Evolutionary conservation across 305 asterid species (phyloP), one percentile per base, ranked within the genome.

Genomic region (Rubia peregrina): DNA sequence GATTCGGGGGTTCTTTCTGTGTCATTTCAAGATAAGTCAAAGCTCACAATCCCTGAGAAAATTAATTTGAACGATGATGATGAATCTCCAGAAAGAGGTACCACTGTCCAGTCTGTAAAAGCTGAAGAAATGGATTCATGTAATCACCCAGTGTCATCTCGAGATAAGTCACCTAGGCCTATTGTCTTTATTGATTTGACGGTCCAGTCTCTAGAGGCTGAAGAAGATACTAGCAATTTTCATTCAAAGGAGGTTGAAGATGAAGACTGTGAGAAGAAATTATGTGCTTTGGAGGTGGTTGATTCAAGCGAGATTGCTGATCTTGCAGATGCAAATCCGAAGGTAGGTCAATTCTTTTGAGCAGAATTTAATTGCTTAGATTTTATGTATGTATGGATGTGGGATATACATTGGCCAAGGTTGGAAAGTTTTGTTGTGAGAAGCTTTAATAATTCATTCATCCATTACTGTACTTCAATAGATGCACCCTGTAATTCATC

Each of bases 11-110:
- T 4, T 63, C 49, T 17, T 0, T 40, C 13, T 63, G 30, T 63
- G 43, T 30, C 33, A 30, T 30, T 30, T 30, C 33, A 3, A 30
- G 33, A 30, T 30, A 70, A 71, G 69, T 56, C 64, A 46, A 70
- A 72, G 38, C 43, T 19, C 33, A 48, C 76, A 51, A 59, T 69
- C 41, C 67, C 78, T 26, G 48, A 38, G 38, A 77, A 61, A 53
- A 80, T 90, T 73, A 86, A 84, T 81, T 74, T 86, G 53, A 92
- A 84, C 40, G 97, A 90, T 56, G 84, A 77, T 61, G 77, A 77
- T 72, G 81, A 67, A 67, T 56, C 75, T 66, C 78, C 61, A 40
- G 71, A 67, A 43, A 60, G 13, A 67, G 57, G 71, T 74, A 75
- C 75, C 57, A 44, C 26, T 11, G 36, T 5, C 12, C 75, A 67